A percentile compares a stretch with the other conserved stretches of the same genome.
Conservation (phyloP, 2,329 filamentous ascomycete species). For the Pseudopyrenochaeta lycopersici region DNA sequence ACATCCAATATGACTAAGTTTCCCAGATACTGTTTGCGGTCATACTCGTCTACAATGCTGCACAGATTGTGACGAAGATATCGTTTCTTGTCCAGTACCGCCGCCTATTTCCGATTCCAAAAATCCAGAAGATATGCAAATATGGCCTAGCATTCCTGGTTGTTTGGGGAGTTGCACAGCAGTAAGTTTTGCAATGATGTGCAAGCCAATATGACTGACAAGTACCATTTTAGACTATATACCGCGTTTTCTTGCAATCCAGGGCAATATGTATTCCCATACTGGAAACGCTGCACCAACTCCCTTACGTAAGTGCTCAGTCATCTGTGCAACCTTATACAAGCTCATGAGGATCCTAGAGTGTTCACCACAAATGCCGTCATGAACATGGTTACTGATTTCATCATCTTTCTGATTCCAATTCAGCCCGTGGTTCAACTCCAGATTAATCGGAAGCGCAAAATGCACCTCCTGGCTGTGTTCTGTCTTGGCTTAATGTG, state of each 20-base stretch:
- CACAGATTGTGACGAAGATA: conserved; percentile 21
- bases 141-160: conserved; percentile 16
- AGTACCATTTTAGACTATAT: conserved; percentile 14
- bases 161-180: conserved; percentile 21
- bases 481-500: conserved; percentile 28
- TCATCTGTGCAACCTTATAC: too few species aligned
- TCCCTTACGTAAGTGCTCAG: conserved; percentile 6
- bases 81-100: conserved; percentile 26
- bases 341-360: too few species aligned
- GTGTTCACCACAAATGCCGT: conserved; percentile 11
- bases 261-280: conserved; percentile 15
- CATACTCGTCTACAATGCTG: conserved; percentile 22
- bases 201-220: too few species aligned
- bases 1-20: conserved; percentile 1
- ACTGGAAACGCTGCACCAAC: too few species aligned
- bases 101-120: conserved; percentile 16
- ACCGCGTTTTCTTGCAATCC: conserved; percentile 19
- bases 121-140: conserved; percentile 15
- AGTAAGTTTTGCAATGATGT: conserved; percentile 6
- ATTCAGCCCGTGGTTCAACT: conserved; percentile 18
- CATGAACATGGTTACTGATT: conserved; percentile 28
- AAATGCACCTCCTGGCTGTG: conserved; percentile 14
- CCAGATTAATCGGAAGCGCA: conserved; percentile 18
- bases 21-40: conserved; percentile 15
- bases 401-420: conserved; percentile 21